Base-by-base conservation (phyloP, 352 stramenopile species). In the Blastocystis sp. region DNA sequence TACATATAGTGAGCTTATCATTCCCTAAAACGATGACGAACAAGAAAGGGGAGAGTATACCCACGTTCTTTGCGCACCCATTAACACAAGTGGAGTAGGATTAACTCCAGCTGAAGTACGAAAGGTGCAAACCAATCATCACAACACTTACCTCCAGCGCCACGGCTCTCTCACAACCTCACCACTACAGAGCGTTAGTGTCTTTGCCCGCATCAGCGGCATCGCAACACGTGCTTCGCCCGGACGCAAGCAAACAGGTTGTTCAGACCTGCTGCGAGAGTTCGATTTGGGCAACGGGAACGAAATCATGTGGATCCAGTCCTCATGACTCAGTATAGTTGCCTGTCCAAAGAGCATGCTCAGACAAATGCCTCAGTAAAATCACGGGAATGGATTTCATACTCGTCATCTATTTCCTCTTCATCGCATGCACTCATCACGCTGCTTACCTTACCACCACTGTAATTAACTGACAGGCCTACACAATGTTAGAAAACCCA, bases 201-300 rank as follows among this genome's bases (percentile, higher is more conserved):
- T 77, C 41, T 77, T 74, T 87, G 62, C 64, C 62, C 14, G 34
- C 65, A 40, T 77, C 56, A 61, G 40, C 45, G 52, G 19, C 21
- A 41, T 21, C 21, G n/a, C 23, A 59, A 81, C 4, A 23, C 7
- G 45, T 59, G 40, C 62, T n/a, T 21, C 21, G 45, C 38, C 52
- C 23, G 38, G 62, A 81, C 10, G 71, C 21, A 65, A 81, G 66
- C 71, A 81, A 81, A 74, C 64, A 41, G 70, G 70, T 41, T 53
- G 40, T 53, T 76, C n/a, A 52, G 77, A 23, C 74, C 53, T 60
- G 62, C 77, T 79, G 28, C 40, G 2, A 21, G 28, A 77, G 23
- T 28, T 87, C 77, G 69, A 87, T 87, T 87, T 87, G 59, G 77
- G 77, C 77, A 87, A 87, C 77, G 62, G 77, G 77, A 87, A 87